phyloP scores from a whole-genome alignment of 2,329 filamentous ascomycete species.

The Anthostomella pinea region DNA sequence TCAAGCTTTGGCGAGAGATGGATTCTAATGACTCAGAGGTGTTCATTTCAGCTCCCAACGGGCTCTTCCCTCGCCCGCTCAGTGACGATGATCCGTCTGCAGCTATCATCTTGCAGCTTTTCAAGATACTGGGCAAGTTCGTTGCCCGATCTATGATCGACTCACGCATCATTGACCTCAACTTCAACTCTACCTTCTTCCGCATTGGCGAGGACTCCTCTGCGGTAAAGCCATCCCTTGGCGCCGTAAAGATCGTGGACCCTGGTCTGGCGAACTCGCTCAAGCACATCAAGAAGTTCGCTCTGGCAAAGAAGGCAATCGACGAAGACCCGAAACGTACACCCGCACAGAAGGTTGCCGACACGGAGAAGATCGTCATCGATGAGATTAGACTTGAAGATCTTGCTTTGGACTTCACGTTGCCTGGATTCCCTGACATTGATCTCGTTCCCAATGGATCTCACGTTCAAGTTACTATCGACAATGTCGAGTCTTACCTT shows the following conservation, averaged over 20 bases:
- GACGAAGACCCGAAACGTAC: constrained; percentile 68
- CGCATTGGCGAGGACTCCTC: constrained; percentile 73
- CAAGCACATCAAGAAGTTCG: constrained; percentile 83
- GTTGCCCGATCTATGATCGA: constrained; percentile 98
- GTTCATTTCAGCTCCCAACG: constrained; percentile 79
- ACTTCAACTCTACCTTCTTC: constrained; percentile 98
- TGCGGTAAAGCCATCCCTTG: constrained; percentile 76
- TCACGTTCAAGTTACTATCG: constrained; percentile 74
- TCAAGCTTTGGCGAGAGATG: constrained; percentile 93
- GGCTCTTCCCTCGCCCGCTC: constrained; percentile 89
- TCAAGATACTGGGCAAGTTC: constrained; percentile 94
- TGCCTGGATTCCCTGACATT: constrained; percentile 86
- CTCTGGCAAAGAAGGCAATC: constrained; percentile 75
- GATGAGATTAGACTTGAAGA: constrained; percentile 81
- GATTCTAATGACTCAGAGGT: constrained; percentile 71
- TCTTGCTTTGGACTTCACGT: constrained; percentile 86
- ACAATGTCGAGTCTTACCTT: constrained; percentile 87
- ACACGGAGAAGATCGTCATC: constrained; percentile 67
- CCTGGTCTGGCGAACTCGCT: constrained; percentile 81
- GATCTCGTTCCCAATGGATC: constrained; percentile 76
- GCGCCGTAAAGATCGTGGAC: constrained; percentile 86
- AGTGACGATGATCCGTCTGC: constrained; percentile 77
- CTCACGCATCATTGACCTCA: constrained; percentile 94
- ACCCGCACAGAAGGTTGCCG: constrained; percentile 66
- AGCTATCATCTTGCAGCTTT: constrained; percentile 83